Conservation (phyloP, 805 yeast genomes). For the Myxozyma sirexii region DNA sequence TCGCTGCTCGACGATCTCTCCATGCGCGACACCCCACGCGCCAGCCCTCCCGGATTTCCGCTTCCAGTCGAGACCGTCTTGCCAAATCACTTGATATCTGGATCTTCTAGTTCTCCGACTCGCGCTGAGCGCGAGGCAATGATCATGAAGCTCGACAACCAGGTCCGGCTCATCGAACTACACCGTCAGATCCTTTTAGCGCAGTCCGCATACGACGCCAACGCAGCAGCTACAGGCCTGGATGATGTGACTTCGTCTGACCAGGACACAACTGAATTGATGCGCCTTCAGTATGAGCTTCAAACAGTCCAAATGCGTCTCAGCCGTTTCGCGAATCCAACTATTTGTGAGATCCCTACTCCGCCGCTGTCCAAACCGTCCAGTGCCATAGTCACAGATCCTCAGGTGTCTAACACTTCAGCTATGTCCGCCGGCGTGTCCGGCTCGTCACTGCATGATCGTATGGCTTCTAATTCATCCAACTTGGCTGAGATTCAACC, state of each 20-base stretch:
- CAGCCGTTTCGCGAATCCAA: conserved; percentile 6
- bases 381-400: not conserved
- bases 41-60: not conserved
- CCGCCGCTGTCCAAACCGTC: conserved; percentile 6
- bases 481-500: not conserved
- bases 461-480: not conserved
- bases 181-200: conserved; percentile 24
- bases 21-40: not conserved
- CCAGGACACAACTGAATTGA: not conserved
- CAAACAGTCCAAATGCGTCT: conserved; percentile 17
- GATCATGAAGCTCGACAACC: conserved; percentile 24
- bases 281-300: conserved; percentile 18
- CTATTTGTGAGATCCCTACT: not conserved
- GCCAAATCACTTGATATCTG: not conserved
- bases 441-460: not conserved
- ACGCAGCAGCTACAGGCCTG: not conserved
- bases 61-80: conserved; percentile 21
- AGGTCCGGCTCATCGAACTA: conserved; percentile 27
- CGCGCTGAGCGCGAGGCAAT: conserved; percentile 24
- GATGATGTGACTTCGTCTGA: not conserved
- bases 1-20: conserved; percentile 22
- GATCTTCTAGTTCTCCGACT: conserved; percentile 21
- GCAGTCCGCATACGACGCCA: conserved; percentile 14
- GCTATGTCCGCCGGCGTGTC: not conserved
- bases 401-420: not conserved